These are phyloP conservation scores for Acanthamoeba royreba DNA, from an alignment of 208 protist species.

Conservation along the genomic window DNA sequence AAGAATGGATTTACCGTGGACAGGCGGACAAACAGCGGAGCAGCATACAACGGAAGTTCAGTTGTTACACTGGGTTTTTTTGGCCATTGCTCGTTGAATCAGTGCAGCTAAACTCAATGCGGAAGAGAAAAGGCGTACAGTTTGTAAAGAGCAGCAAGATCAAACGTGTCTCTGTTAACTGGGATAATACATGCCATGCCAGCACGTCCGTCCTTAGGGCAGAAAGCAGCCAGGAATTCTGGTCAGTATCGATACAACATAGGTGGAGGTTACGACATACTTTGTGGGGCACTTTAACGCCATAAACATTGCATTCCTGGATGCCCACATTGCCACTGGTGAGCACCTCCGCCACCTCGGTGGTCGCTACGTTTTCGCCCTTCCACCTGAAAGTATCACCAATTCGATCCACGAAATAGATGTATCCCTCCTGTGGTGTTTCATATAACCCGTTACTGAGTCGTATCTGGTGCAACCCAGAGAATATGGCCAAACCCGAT, in stretches of 20 bases:
- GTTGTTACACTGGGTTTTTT: neutral
- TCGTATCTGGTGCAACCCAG: too few relatives aligned
- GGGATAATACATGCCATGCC: slow-evolving; percentile 55
- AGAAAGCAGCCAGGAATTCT: too few relatives aligned
- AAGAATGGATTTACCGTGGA: neutral
- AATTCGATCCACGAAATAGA: slow-evolving; percentile 65
- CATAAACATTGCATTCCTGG: slow-evolving; percentile 50
- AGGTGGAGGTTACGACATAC: too few relatives aligned
- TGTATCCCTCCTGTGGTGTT: slow-evolving; percentile 43
- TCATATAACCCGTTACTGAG: too few relatives aligned
- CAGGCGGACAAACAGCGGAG: neutral
- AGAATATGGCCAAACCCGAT: neutral
- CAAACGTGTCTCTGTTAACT: neutral
- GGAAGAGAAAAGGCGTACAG: neutral
- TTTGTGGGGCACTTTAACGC: neutral
- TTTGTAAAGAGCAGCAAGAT: slow-evolving; percentile 24
- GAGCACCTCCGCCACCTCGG: slow-evolving; percentile 59
- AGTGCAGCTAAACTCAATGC: neutral
- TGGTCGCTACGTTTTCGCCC: slow-evolving; percentile 72
- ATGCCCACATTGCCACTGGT: neutral
- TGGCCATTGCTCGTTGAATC: too few relatives aligned
- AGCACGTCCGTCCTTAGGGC: slow-evolving; percentile 51
- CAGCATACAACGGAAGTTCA: neutral
- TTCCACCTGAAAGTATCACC: slow-evolving; percentile 75
- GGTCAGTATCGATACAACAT: too few relatives aligned